A percentile compares a stretch with the other conserved stretches of the same genome.
These are phyloP conservation scores for Ascoidea tarda DNA, from an alignment of 805 yeast species.

Conservation along the genomic window DNA sequence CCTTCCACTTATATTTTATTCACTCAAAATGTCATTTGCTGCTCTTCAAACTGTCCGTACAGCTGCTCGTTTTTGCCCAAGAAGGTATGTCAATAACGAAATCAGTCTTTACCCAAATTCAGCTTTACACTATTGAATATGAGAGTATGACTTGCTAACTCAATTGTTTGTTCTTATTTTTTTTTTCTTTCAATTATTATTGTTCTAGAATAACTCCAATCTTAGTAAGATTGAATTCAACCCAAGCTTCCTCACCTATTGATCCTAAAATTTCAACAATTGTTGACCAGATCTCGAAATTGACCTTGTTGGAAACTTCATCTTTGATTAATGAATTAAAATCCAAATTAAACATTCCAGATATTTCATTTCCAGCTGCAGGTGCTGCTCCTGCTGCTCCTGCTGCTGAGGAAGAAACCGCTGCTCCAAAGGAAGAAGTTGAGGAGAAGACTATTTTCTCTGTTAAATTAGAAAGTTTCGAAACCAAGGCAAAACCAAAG, in stretches of 20 bases:
- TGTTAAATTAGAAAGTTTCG: constrained; percentile 85
- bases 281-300: constrained; percentile 80
- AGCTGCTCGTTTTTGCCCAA: no score
- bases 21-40: no score
- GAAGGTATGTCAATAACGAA: no score
- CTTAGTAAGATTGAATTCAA: no score
- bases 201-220: no score
- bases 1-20: no score
- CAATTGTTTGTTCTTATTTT: no score
- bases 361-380: constrained; percentile 69
- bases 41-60: no score
- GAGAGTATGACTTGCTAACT: no score
- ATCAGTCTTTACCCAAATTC: no score
- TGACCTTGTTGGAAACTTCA: constrained; percentile 92
- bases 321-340: constrained; percentile 67
- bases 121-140: no score
- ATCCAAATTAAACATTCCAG: constrained; percentile 81
- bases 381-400: constrained; percentile 49
- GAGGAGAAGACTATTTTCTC: constrained; percentile 92
- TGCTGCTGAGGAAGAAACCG: constrained; percentile 58
- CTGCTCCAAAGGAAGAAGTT: constrained; percentile 60
- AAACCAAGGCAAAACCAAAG: constrained; percentile 92
- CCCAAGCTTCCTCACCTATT: constrained; percentile 25
- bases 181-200: no score
- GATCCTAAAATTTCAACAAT: constrained; percentile 81